Evolutionary conservation across 805 yeast genomes (phyloP).

Genomic region (Limtongia smithiae): DNA sequence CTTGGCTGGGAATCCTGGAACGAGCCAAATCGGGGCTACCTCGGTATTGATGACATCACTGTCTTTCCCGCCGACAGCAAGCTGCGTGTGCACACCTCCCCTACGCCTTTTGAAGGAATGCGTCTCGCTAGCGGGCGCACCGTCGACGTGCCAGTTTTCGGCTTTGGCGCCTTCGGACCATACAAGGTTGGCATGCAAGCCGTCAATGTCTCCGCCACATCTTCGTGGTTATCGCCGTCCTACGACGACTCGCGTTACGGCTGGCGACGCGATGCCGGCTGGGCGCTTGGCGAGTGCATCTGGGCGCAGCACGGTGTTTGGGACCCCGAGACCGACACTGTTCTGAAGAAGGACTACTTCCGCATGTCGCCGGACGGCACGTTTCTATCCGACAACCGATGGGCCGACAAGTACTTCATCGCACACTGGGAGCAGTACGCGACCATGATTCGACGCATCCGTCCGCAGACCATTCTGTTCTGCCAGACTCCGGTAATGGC

Average conservation of each 20-base stretch:
- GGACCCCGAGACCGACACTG: slow-evolving; percentile 44
- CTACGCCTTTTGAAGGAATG: slow-evolving; percentile 73
- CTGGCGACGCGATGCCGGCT: slow-evolving; percentile 58
- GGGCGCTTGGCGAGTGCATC: slow-evolving; percentile 74
- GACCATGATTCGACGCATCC: slow-evolving; percentile 45
- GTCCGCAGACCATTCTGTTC: slow-evolving; percentile 50
- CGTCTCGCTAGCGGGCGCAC: slow-evolving; percentile 75
- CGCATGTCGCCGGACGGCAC: slow-evolving; percentile 38
- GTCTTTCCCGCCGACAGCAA: slow-evolving; percentile 53
- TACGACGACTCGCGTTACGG: slow-evolving; percentile 63
- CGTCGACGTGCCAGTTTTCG: slow-evolving; percentile 64
- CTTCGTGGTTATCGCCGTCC: slow-evolving; percentile 62
- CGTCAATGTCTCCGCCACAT: slow-evolving; percentile 63
- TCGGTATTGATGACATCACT: slow-evolving; percentile 58
- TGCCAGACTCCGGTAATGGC: slow-evolving; percentile 81
- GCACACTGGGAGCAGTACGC: slow-evolving; percentile 56
- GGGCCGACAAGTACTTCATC: slow-evolving; percentile 62
- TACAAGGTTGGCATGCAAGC: slow-evolving; percentile 52
- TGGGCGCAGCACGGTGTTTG: slow-evolving; percentile 82
- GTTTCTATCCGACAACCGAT: slow-evolving; percentile 49
- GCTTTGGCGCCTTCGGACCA: slow-evolving; percentile 74
- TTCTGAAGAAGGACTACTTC: slow-evolving; percentile 54
- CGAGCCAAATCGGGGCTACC: slow-evolving; percentile 77
- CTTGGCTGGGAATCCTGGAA: slow-evolving; percentile 82
- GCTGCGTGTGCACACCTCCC: slow-evolving; percentile 73